phyloP scores from a whole-genome alignment of 306 rosid species.

The Pyrus bretschneideri region DNA sequence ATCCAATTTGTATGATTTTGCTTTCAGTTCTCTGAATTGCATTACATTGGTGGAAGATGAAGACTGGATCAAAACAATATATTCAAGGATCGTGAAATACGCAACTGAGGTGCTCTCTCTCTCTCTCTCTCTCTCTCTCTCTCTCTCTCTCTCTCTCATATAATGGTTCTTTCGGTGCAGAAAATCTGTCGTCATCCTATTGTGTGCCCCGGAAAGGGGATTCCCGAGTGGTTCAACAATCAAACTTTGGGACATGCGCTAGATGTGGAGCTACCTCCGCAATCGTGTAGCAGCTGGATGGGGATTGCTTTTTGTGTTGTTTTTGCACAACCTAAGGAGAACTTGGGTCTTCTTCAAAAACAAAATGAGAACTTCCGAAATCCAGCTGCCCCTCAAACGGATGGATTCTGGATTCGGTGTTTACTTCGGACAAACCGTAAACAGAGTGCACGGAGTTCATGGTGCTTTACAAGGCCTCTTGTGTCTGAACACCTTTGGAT shows the following conservation, averaged over 20 bases:
- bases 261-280: no score
- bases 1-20: background rate
- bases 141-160: no score
- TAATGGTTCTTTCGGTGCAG: background rate
- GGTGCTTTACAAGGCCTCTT: no score
- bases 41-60: background rate
- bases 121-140: background rate
- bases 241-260: background rate
- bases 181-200: background rate
- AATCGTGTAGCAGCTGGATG: background rate
- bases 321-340: background rate
- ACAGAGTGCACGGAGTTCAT: no score
- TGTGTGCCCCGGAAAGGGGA: background rate
- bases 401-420: no score
- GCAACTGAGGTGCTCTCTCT: background rate
- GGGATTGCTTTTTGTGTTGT: slow-evolving; percentile 1
- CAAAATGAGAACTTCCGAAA: background rate
- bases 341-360: background rate
- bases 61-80: background rate
- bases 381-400: fast-evolving
- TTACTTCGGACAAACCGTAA: no score
- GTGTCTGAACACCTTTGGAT: no score
- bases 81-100: background rate
- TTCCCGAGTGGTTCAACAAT: slow-evolving; percentile 9
- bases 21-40: background rate